phyloP scores from a whole-genome alignment of 371 early-diverging fungal species.

The Rhizopus stolonifer region DNA sequence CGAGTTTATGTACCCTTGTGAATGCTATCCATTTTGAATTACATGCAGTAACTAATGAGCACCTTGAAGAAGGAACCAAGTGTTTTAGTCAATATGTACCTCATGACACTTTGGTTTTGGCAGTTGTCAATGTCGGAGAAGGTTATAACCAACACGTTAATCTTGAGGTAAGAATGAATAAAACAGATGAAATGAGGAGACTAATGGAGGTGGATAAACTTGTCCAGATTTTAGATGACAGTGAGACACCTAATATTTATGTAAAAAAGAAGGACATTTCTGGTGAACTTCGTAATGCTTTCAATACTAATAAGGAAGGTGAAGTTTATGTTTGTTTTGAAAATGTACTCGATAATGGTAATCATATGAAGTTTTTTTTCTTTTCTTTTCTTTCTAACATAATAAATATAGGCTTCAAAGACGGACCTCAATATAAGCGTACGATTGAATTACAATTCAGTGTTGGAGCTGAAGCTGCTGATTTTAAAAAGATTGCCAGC shows the following conservation, averaged over 20 bases:
- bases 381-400: too few species aligned
- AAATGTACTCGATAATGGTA: conserved; percentile 62
- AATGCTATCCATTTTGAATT: conserved; percentile 79
- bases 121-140: conserved; percentile 64
- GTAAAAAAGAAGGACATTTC: conserved; percentile 54
- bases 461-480: conserved; percentile 86
- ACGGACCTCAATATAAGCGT: conserved; percentile 55
- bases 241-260: conserved; percentile 60
- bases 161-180: conserved; percentile 52
- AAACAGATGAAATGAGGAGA: not conserved
- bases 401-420: conserved; percentile 51
- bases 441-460: conserved; percentile 75
- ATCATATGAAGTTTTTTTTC: too few species aligned
- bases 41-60: conserved; percentile 43
- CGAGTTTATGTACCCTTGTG: conserved; percentile 21
- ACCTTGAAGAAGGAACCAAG: conserved; percentile 37
- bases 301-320: conserved; percentile 81
- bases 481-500: conserved; percentile 63
- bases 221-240: conserved; percentile 64
- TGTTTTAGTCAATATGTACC: conserved; percentile 80
- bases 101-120: conserved; percentile 70
- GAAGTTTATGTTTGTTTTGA: conserved; percentile 87
- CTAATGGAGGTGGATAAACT: not conserved
- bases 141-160: conserved; percentile 73
- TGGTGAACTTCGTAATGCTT: conserved; percentile 56